Base-by-base conservation (phyloP, 2,329 filamentous ascomycete genomes). In the Fusarium oxysporum region DNA sequence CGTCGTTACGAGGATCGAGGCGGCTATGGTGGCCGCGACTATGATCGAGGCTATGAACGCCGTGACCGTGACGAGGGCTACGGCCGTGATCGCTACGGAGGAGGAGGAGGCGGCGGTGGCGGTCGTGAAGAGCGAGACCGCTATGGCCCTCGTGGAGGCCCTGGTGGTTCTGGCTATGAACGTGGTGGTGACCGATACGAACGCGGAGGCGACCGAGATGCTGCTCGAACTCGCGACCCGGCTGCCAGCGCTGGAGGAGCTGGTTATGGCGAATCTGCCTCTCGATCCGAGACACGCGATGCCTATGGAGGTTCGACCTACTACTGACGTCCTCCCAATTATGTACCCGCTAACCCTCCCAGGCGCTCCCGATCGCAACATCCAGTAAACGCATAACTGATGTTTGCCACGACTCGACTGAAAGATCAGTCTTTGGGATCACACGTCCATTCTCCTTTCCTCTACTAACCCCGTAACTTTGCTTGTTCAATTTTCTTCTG, bases 31-130 rank as follows among this genome's bases (percentile, higher is more conserved):
- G 83, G 89, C 70, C 88, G 89, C 74, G 86, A 83, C 80, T 88
- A 82, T 81, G 88, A 91, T 65, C 90, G 91, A 75, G 88, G 83
- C 58, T 85, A 85, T 62, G 87, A 89, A 48, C 85, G 87, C 40
- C 85, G 88, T 30, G 80, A 80, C 41, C 80, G 81, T 45, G 83
- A 84, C 19, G 82, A 83, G 11, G 79, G 81, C 50, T 81, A 82
- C 53, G 78, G 80, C 38, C 81, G 82, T 21, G 82, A 83, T 48
- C 81, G 82, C 50, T 81, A 83, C 60, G 84, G 41, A 17, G 48
- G 58, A 17, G 48, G 58, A 57, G 83, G 82, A 53, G 82, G 55
- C 21, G 33, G 55, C 13, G 64, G 65, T 16, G 66, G 66, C 60
- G 83, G 83, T 50, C 85, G 85, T 65, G 84, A 87, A 23, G 85